Evolutionary conservation across 1,139 yeast species (phyloP), one percentile per base, ranked within the genome.

Genomic region (Scheffersomyces cryptocercus): DNA sequence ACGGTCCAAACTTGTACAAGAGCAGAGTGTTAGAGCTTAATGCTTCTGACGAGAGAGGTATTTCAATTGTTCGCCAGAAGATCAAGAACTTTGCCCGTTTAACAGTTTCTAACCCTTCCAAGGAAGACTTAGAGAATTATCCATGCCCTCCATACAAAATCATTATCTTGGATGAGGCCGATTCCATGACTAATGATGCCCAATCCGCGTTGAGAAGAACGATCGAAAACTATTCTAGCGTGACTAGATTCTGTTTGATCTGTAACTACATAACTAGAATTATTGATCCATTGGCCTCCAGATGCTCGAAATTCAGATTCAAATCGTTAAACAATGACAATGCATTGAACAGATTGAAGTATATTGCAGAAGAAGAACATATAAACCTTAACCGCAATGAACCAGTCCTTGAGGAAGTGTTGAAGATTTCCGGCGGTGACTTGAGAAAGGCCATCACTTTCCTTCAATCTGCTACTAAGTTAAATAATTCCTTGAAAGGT

Each of bases 111-210:
- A 86, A 86, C 49, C 95, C 97, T 0, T 64, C 85, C 1, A 71
- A 74, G 12, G 84, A 83, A 34, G 93, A 86, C 55, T 65, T 78
- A 45, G 79, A 71, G 33, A 76, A 82, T 12, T 89, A 89, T 62
- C 97, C 98, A 1, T 93, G 98, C 61, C 97, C 97, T 1, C 97
- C 97, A 5, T 91, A 86, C 65, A 91, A 91, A 61, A 85, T 87
- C 54, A 81, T 84, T 48, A 86, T 89, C 38, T 66, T 91, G 43
- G 98, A 93, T 68, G 99, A 93, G 65, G 99, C 99, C 0, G 99
- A 93, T 63, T 88, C 96, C 14, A 93, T 93, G 99, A 93, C 99
- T n/a, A 82, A 88, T 38, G 99, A 93, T 64, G 99, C 99, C 0
- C 99, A 93, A 62, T 80, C 93, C 38, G 99, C 99, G 0, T 71